phyloP scores from a whole-genome alignment of 805 yeast species.

The Candida sanyiensis region DNA sequence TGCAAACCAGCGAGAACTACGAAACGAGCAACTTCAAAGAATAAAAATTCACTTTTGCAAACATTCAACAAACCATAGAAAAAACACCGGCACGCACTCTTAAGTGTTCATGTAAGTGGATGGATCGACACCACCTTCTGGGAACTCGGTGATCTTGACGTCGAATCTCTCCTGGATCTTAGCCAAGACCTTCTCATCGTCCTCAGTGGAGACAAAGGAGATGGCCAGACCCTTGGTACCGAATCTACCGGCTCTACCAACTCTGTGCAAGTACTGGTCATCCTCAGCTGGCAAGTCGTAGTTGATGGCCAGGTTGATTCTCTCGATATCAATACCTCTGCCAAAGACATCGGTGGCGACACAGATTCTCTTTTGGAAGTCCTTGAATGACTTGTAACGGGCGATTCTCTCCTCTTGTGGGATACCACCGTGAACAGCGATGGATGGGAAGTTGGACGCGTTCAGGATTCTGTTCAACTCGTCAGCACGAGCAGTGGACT shows the following conservation, averaged over 20 bases:
- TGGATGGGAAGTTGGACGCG: constrained; percentile 94
- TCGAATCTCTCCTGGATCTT: constrained; percentile 97
- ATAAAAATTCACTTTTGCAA: background rate
- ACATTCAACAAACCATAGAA: background rate
- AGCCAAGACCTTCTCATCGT: constrained; percentile 83
- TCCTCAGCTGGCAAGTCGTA: constrained; percentile 95
- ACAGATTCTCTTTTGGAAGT: constrained; percentile 97
- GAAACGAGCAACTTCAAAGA: background rate
- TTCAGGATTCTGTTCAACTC: constrained; percentile 83
- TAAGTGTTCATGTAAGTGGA: constrained; percentile 96
- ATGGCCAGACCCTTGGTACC: constrained; percentile 98
- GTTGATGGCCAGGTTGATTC: constrained; percentile 96
- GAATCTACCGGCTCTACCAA: constrained; percentile 99
- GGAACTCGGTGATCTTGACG: constrained; percentile 90
- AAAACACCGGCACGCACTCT: background rate
- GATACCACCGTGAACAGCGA: constrained; percentile 92
- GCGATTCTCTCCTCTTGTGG: constrained; percentile 98
- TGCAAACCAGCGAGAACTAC: background rate
- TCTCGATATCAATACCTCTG: constrained; percentile 98
- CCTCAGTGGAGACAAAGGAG: constrained; percentile 79
- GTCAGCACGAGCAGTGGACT: constrained; percentile 85
- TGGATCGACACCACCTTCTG: constrained; percentile 97
- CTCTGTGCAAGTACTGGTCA: constrained; percentile 97
- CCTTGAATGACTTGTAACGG: constrained; percentile 92
- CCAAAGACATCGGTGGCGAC: constrained; percentile 98